phyloP scores from a whole-genome alignment of 2,329 filamentous ascomycete genomes.

The Bisporella sp. region DNA sequence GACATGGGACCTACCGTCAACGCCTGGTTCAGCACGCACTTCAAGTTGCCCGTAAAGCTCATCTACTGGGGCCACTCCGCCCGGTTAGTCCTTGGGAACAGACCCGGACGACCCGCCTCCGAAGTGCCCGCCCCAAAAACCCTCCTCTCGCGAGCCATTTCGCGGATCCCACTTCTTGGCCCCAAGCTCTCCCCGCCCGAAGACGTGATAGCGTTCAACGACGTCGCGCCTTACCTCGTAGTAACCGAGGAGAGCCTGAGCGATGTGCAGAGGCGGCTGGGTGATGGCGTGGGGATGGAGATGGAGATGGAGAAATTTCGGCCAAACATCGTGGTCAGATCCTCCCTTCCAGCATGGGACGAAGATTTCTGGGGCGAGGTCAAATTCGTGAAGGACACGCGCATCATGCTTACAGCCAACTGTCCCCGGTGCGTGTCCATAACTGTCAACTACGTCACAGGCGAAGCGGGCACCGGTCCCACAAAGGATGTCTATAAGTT shows the following conservation, averaged over 20 bases:
- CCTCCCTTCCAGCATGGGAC: slow-evolving; percentile 48
- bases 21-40: slow-evolving; percentile 59
- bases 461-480: slow-evolving; percentile 48
- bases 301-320: slow-evolving; percentile 65
- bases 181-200: slow-evolving; percentile 19
- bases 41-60: slow-evolving; percentile 55
- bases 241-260: slow-evolving; percentile 63
- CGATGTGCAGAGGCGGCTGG: slow-evolving; percentile 53
- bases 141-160: slow-evolving; percentile 8
- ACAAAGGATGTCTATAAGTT: slow-evolving; percentile 59
- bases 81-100: slow-evolving; percentile 51
- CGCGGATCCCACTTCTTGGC: slow-evolving; percentile 14
- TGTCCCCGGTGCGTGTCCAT: slow-evolving; percentile 62
- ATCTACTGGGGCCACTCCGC: slow-evolving; percentile 57
- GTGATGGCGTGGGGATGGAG: slow-evolving; percentile 39
- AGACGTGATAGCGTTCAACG: slow-evolving; percentile 60
- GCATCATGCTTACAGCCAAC: slow-evolving; percentile 57
- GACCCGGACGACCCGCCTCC: slow-evolving; percentile 14
- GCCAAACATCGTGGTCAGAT: slow-evolving; percentile 64
- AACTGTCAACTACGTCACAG: slow-evolving; percentile 65
- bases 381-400: slow-evolving; percentile 27
- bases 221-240: slow-evolving; percentile 70
- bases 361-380: slow-evolving; percentile 70
- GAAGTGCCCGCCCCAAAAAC: slow-evolving; percentile 9
- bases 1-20: slow-evolving; percentile 55